A percentile compares a stretch with the other conserved stretches of the same genome.
These are phyloP conservation scores for Ajuga reptans DNA, from an alignment of 305 asterid genomes.

Conservation along the genomic window DNA sequence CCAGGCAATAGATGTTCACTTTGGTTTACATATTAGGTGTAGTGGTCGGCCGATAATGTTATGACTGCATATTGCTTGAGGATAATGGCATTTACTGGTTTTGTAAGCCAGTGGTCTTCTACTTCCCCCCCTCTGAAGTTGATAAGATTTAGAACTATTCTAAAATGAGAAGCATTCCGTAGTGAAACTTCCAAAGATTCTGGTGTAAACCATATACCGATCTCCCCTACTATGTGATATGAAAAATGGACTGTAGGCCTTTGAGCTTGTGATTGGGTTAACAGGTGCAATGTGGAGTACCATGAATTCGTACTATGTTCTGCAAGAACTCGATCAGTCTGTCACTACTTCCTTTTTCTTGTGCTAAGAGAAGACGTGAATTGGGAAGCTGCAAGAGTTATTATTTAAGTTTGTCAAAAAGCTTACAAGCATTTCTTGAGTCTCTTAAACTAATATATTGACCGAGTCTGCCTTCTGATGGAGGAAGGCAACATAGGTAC, in stretches of 20 bases:
- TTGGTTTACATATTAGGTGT: neutral
- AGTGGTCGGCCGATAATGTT: neutral
- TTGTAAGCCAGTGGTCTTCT: neutral
- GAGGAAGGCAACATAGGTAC: neutral
- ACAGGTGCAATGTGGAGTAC: neutral
- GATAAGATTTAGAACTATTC: neutral
- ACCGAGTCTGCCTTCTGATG: neutral
- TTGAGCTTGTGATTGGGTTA: neutral
- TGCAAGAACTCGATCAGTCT: neutral
- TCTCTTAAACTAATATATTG: neutral
- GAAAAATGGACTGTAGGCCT: neutral
- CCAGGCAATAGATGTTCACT: neutral
- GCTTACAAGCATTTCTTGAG: neutral
- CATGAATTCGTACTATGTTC: neutral
- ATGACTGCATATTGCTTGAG: neutral
- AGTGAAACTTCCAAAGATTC: neutral
- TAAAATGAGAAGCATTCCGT: neutral
- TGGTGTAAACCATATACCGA: neutral
- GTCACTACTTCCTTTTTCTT: neutral
- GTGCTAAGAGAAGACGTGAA: neutral
- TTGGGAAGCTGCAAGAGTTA: neutral
- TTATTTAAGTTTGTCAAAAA: neutral
- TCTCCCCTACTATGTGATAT: neutral
- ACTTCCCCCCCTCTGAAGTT: neutral
- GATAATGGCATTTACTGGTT: neutral